Evolutionary conservation across 1,284 basidiomycete genomes (phyloP).

Genomic region (Phenoliferia sp.): DNA sequence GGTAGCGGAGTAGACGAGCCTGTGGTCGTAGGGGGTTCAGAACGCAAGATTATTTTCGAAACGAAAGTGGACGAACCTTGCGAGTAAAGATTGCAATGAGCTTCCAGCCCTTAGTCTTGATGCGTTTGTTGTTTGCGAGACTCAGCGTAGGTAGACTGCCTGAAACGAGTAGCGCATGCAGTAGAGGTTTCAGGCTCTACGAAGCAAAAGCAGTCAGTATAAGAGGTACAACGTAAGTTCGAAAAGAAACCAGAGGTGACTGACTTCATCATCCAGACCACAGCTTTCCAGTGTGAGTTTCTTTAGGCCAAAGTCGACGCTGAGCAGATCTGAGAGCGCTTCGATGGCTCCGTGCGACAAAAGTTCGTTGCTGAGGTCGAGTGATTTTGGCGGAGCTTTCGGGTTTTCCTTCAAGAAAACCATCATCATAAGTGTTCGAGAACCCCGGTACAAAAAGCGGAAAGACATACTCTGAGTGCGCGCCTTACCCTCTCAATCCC

Average conservation of each 20-base stretch:
- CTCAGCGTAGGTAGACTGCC: conserved; percentile 76
- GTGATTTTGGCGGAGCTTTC: conserved; percentile 55
- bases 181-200: conserved; percentile 77
- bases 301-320: conserved; percentile 80
- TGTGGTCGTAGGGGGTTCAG: conserved; percentile 37
- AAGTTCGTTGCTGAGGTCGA: conserved; percentile 72
- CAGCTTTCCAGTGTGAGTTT: conserved; percentile 76
- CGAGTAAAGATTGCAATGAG: conserved; percentile 72
- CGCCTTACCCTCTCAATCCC: conserved; percentile 61
- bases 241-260: conserved; percentile 36
- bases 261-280: conserved; percentile 69
- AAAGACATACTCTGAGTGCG: conserved; percentile 61
- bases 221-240: background rate
- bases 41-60: background rate
- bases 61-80: conserved; percentile 50
- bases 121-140: conserved; percentile 75
- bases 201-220: background rate
- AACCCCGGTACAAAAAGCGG: background rate
- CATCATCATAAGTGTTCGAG: conserved; percentile 13
- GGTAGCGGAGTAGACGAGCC: conserved; percentile 69
- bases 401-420: conserved; percentile 30
- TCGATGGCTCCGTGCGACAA: conserved; percentile 65
- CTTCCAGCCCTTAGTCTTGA: conserved; percentile 73
- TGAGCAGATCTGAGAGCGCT: conserved; percentile 79
- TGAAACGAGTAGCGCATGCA: conserved; percentile 84